Percentiles rank a stretch among this genome's conserved stretches.
phyloP scores from a whole-genome alignment of 1,284 basidiomycete species.

The Wolfiporia cocos region DNA sequence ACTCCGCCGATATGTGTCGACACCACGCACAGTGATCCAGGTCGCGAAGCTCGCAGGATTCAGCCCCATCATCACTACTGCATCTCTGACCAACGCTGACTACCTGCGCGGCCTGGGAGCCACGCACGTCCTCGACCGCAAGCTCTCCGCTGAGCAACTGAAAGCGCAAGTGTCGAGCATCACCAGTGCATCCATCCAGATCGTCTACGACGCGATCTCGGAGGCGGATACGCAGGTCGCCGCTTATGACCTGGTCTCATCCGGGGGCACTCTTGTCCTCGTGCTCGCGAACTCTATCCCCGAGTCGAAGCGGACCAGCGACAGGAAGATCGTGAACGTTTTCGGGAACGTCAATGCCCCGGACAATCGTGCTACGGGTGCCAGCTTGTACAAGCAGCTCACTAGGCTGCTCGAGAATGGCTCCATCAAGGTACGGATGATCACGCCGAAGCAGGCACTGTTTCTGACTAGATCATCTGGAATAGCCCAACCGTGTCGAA shows the following conservation, averaged over 20 bases:
- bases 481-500: slow-evolving; percentile 27
- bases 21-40: slow-evolving; percentile 31
- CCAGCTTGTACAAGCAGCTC: slow-evolving; percentile 7
- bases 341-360: slow-evolving; percentile 5
- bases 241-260: slow-evolving; percentile 21
- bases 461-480: background rate
- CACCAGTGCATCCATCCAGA: slow-evolving; percentile 9
- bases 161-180: slow-evolving; percentile 8
- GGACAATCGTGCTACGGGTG: background rate
- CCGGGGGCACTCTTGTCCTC: slow-evolving; percentile 18
- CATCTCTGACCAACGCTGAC: slow-evolving; percentile 35
- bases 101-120: slow-evolving; percentile 30
- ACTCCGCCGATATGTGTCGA: slow-evolving; percentile 29
- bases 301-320: background rate
- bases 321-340: slow-evolving; percentile 7
- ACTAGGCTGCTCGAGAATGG: slow-evolving; percentile 8
- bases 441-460: background rate
- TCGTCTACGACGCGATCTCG: slow-evolving; percentile 25
- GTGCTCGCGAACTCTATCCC: slow-evolving; percentile 9
- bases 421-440: slow-evolving; percentile 9
- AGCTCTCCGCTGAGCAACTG: slow-evolving; percentile 7
- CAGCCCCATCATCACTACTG: slow-evolving; percentile 41
- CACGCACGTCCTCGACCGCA: slow-evolving; percentile 20
- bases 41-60: slow-evolving; percentile 41
- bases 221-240: slow-evolving; percentile 14